These are phyloP conservation scores for Xylaria scruposa DNA, from an alignment of 495 filamentous ascomycete genomes.

Conservation along the genomic window DNA sequence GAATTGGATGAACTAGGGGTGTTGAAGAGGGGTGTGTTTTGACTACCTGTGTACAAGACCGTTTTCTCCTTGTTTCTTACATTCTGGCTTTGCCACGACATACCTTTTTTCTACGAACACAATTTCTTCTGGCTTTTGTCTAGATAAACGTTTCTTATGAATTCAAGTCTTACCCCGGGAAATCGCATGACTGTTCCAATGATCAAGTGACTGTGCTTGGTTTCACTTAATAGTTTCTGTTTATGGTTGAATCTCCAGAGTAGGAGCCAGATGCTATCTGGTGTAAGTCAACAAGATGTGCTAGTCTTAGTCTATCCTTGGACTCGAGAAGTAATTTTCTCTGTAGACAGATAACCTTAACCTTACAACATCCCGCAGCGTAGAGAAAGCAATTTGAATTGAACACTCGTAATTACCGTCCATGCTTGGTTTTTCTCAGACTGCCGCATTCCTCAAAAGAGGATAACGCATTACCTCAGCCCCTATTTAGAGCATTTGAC, in stretches of 20 bases:
- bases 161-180: neutral
- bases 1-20: neutral
- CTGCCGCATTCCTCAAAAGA: neutral
- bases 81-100: neutral
- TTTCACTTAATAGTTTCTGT: neutral
- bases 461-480: neutral
- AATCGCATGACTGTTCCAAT: neutral
- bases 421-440: neutral
- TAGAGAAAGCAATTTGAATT: neutral
- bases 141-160: neutral
- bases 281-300: neutral
- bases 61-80: neutral
- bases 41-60: neutral
- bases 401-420: neutral
- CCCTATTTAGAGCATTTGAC: neutral
- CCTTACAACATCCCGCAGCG: neutral
- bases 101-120: neutral
- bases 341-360: neutral
- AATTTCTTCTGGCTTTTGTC: neutral
- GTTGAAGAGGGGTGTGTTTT: neutral
- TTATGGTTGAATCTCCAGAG: neutral
- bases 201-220: neutral
- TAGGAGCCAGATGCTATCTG: neutral
- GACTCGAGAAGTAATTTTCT: neutral
- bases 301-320: neutral